Base-by-base conservation (phyloP, 2,329 filamentous ascomycete genomes). In the Colletotrichum graminicola region DNA sequence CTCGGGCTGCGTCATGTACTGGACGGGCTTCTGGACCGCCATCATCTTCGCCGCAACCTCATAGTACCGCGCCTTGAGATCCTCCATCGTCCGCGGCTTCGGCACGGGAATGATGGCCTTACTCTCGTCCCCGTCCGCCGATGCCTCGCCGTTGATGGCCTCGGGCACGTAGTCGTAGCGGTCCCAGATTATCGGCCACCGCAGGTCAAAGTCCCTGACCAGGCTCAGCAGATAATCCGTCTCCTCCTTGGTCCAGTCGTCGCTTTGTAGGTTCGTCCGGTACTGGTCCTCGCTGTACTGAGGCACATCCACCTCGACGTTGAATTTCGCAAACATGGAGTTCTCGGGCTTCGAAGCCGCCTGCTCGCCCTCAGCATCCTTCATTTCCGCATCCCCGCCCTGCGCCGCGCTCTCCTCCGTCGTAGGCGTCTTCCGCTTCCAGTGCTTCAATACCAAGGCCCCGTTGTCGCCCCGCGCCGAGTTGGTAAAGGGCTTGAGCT, bases 181-280 rank as follows among this genome's bases (percentile, higher is more conserved):
- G 80, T 99, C 96, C 86, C 92, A 94, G 72, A 99, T 93, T 21
- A 98, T 81, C 4, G 95, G 88, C 94, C 96, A 99, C 75, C 96
- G 91, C 72, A 97, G 87, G 78, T 97, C 94, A 78, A 91, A 97
- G 57, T 95, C 92, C 68, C 87, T 87, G 18, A 90, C 93, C 45
- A 95, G 80, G 3, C 89, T 84, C 79, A 98, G 88, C 73, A 99
- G 82, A 78, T 98, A 98, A 79, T 98, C 94, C 11, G 96, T 99
- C 82, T 99, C 96, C 76, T 96, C 92, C 77, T 92, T 94, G 18
- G 93, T 92, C 96, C 96, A 99, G 76, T 95, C 91, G 18, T 89
- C 85, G 77, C 87, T 92, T 76, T 90, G 88, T 62, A 99, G 82
- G 73, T 92, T 89, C 68, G 90, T 86, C 72, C 91, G 88, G 82